These are phyloP conservation scores for Casuarina glauca DNA, from an alignment of 306 rosid genomes.

Conservation along the genomic window DNA sequence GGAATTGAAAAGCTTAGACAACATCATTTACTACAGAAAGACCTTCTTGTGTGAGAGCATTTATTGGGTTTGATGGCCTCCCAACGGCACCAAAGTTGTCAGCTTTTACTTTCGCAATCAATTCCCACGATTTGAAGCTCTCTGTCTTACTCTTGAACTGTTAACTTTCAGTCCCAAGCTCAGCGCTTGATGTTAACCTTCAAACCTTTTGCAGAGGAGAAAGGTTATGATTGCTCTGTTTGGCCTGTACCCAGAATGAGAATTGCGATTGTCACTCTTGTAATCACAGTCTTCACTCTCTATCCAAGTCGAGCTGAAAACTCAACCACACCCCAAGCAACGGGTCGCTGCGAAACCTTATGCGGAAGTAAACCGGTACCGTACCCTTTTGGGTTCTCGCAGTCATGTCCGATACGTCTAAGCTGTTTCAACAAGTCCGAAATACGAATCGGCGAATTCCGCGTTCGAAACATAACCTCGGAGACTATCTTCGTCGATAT, in stretches of 20 bases:
- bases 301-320: constrained; percentile 39
- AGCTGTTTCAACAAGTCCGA: constrained; percentile 19
- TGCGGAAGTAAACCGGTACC: constrained; percentile 37
- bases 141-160: background rate
- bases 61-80: constrained; percentile 55
- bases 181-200: background rate
- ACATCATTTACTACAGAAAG: constrained; percentile 1
- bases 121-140: constrained; percentile 14
- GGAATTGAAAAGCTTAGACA: background rate
- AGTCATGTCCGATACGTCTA: constrained; percentile 38
- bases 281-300: constrained; percentile 31
- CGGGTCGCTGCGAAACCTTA: constrained; percentile 9
- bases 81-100: constrained; percentile 54
- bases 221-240: constrained; percentile 40
- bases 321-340: background rate
- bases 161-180: constrained; percentile 10
- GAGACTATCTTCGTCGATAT: constrained; percentile 50
- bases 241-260: constrained; percentile 5
- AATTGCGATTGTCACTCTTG: background rate
- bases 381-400: constrained; percentile 74
- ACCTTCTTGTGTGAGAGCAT: constrained; percentile 43
- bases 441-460: constrained; percentile 35
- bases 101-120: constrained; percentile 50
- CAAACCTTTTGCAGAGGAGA: constrained; percentile 26
- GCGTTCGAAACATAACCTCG: constrained; percentile 47